Evolutionary conservation across 140 eudicot species (phyloP).

Genomic region (Ambrosia hybrid): DNA sequence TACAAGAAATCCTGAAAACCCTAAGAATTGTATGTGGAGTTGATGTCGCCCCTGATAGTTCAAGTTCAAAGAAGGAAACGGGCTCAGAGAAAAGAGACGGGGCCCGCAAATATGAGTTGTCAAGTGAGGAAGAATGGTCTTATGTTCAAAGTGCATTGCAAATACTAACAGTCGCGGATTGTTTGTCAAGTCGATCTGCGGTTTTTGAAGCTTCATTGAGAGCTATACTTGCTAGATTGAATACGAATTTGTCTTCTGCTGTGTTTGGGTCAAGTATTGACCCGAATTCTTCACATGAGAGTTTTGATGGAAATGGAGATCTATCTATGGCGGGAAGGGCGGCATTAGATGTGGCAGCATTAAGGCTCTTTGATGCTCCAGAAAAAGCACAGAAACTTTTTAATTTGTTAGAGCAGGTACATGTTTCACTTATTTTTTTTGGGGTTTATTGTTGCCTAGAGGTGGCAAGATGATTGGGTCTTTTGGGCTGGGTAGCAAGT

Average conservation of each 20-base stretch:
- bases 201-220: conserved; percentile 98
- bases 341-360: conserved; percentile 85
- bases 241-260: conserved; percentile 78
- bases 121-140: conserved; percentile 97
- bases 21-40: conserved; percentile 82
- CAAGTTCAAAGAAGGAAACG: conserved; percentile 46
- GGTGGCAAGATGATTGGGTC: background rate
- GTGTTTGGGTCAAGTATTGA: conserved; percentile 68
- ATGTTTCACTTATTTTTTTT: conserved; percentile 1
- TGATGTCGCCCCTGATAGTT: conserved; percentile 53
- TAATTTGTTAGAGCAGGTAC: conserved; percentile 92
- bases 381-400: conserved; percentile 89
- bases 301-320: conserved; percentile 60
- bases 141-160: conserved; percentile 96
- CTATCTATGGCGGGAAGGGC: conserved; percentile 68
- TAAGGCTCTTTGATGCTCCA: conserved; percentile 81
- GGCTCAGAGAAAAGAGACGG: conserved; percentile 72
- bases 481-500: conserved; percentile 1
- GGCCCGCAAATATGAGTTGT: conserved; percentile 70
- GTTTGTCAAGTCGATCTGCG: conserved; percentile 86
- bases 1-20: conserved; percentile 84
- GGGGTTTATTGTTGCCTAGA: background rate
- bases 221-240: conserved; percentile 91
- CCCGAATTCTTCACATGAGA: conserved; percentile 50
- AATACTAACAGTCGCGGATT: conserved; percentile 88